Conservation (phyloP, 805 yeast genomes). For the Metschnikowia shivogae region DNA sequence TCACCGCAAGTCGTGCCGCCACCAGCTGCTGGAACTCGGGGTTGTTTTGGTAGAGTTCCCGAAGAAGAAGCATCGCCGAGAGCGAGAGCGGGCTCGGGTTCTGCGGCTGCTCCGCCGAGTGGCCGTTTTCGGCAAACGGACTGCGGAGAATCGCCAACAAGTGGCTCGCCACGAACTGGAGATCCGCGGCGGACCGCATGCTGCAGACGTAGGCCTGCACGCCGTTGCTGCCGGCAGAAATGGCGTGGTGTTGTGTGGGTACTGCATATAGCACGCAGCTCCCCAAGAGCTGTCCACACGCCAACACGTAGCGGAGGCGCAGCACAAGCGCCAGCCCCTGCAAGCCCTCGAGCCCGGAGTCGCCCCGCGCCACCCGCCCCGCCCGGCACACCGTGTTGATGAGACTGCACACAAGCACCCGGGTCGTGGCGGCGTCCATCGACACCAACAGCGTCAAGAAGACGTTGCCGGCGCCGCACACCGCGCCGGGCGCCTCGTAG, state of each 20-base stretch:
- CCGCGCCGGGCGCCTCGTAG: slow-evolving; percentile 44
- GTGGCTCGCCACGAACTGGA: slow-evolving; percentile 45
- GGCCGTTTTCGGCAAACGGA: slow-evolving; percentile 7
- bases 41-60: slow-evolving; percentile 80
- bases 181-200: slow-evolving; percentile 52
- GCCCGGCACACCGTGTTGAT: slow-evolving; percentile 59
- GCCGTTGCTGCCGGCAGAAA: slow-evolving; percentile 26
- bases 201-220: slow-evolving; percentile 50
- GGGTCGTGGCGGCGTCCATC: slow-evolving; percentile 45
- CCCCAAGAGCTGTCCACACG: slow-evolving; percentile 59
- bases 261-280: slow-evolving; percentile 60
- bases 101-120: not conserved
- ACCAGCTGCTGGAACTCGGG: slow-evolving; percentile 42
- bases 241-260: slow-evolving; percentile 30
- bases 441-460: slow-evolving; percentile 55
- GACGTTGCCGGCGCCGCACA: slow-evolving; percentile 49
- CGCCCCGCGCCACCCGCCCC: slow-evolving; percentile 33
- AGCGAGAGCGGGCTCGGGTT: slow-evolving; percentile 41
- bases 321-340: slow-evolving; percentile 32
- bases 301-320: slow-evolving; percentile 46
- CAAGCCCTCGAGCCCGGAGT: slow-evolving; percentile 42
- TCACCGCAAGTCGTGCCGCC: slow-evolving; percentile 44
- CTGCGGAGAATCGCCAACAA: slow-evolving; percentile 36
- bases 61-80: slow-evolving; percentile 59
- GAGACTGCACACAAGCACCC: slow-evolving; percentile 62